phyloP scores from a whole-genome alignment of 2,329 filamentous ascomycete species.

The Paracoccidioides lutzii region DNA sequence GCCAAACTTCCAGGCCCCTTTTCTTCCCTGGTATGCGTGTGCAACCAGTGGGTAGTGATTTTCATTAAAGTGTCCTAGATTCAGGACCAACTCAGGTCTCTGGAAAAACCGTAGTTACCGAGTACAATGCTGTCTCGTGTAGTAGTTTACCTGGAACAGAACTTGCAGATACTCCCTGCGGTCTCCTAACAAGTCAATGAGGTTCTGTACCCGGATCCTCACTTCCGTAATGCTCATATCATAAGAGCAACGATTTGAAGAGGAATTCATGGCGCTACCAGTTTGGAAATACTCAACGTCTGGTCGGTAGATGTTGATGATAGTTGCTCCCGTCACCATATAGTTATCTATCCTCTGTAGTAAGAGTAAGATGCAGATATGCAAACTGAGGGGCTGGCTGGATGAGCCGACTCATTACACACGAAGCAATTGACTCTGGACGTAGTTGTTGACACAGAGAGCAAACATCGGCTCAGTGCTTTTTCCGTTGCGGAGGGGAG shows the following conservation, averaged over 20 bases:
- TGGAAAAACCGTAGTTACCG: not conserved
- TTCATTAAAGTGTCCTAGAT: too few species aligned
- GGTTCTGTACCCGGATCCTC: conserved; percentile 5
- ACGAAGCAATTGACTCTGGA: conserved; percentile 6
- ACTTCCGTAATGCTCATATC: conserved; percentile 13
- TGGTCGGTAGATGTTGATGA: conserved; percentile 9
- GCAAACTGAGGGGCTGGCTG: conserved; percentile 3
- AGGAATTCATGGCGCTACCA: not conserved
- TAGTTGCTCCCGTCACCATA: conserved; percentile 3
- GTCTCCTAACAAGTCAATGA: not conserved
- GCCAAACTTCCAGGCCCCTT: too few species aligned
- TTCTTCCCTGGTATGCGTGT: too few species aligned
- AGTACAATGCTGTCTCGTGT: conserved; percentile 9
- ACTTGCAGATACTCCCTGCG: conserved; percentile 9
- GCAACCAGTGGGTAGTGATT: too few species aligned
- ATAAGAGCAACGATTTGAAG: conserved; percentile 9
- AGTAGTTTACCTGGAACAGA: conserved; percentile 12
- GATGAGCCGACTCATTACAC: conserved; percentile 7
- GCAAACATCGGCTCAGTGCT: conserved; percentile 9
- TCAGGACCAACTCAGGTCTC: too few species aligned
- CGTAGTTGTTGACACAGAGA: conserved; percentile 5
- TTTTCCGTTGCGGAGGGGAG: conserved; percentile 4
- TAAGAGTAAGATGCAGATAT: not conserved
- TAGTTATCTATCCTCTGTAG: conserved; percentile 5
- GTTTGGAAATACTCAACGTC: conserved; percentile 9